These are phyloP conservation scores for Fusarium sp. DNA, from an alignment of 2,329 filamentous ascomycete genomes.

Conservation along the genomic window DNA sequence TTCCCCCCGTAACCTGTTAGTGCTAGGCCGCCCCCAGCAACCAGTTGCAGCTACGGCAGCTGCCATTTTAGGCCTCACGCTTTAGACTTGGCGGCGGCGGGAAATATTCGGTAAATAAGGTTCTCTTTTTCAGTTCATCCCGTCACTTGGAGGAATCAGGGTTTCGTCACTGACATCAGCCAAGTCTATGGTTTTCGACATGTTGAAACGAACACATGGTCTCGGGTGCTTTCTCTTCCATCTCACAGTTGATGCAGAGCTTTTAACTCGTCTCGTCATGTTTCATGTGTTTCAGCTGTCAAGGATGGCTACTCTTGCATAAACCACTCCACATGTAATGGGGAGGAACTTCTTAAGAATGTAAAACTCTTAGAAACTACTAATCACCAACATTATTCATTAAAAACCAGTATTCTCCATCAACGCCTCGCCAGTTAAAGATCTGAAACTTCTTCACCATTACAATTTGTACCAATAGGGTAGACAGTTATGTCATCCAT, in stretches of 20 bases:
- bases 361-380: neutral
- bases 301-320: neutral
- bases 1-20: constrained; percentile 8
- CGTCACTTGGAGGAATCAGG: neutral
- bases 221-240: neutral
- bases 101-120: constrained; percentile 42
- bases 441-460: neutral
- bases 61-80: constrained; percentile 35
- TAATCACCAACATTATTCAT: neutral
- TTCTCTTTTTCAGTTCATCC: neutral
- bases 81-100: constrained; percentile 34
- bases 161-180: constrained; percentile 3
- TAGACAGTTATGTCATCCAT: neutral
- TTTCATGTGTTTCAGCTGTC: constrained; percentile 1
- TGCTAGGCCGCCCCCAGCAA: constrained; percentile 13
- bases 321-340: constrained; percentile 1
- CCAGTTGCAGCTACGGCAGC: constrained; percentile 15
- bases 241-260: neutral
- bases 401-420: neutral
- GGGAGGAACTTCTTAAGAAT: neutral
- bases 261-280: neutral
- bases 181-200: neutral
- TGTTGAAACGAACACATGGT: neutral
- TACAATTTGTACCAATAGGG: neutral
- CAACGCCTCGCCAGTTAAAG: neutral